These are phyloP conservation scores for Rhazya stricta DNA, from an alignment of 257 asterid species.

Conservation along the genomic window DNA sequence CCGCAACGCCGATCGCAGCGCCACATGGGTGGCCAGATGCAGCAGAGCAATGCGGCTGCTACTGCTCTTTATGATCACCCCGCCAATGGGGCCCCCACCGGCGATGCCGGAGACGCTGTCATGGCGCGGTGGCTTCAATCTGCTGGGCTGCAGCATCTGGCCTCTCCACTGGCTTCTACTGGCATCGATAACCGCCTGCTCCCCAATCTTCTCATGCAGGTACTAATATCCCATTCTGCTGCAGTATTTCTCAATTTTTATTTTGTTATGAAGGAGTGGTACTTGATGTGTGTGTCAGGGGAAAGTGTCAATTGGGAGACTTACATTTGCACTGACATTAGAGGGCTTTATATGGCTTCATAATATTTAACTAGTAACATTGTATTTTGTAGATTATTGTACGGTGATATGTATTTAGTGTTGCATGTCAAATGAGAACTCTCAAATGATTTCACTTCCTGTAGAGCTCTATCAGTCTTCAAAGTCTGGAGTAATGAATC, in stretches of 20 bases:
- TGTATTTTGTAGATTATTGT: not conserved
- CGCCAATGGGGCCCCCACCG: conserved; percentile 54
- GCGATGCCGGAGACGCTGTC: conserved; percentile 93
- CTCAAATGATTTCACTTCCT: not conserved
- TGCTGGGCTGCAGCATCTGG: conserved; percentile 99
- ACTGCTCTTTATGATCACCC: conserved; percentile 85
- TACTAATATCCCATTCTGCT: not conserved
- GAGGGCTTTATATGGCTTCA: not conserved
- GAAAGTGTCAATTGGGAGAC: not conserved
- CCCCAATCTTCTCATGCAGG: conserved; percentile 23
- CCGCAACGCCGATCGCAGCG: conserved; percentile 95
- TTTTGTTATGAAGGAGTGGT: not conserved
- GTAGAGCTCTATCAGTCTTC: not conserved
- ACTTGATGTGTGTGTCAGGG: too few species aligned
- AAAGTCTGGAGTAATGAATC: not conserved
- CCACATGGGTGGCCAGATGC: conserved; percentile 99
- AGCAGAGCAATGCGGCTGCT: conserved; percentile 91
- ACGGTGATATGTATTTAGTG: not conserved
- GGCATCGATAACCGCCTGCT: conserved; percentile 17
- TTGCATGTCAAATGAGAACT: not conserved
- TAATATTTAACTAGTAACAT: not conserved
- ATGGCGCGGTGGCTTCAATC: conserved; percentile 99
- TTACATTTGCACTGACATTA: not conserved
- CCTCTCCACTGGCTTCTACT: conserved; percentile 68
- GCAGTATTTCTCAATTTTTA: not conserved